A percentile compares a stretch with the other conserved stretches of the same genome.
Conservation (phyloP, 2,329 filamentous ascomycete species). For the Blastomyces emzantsi region DNA sequence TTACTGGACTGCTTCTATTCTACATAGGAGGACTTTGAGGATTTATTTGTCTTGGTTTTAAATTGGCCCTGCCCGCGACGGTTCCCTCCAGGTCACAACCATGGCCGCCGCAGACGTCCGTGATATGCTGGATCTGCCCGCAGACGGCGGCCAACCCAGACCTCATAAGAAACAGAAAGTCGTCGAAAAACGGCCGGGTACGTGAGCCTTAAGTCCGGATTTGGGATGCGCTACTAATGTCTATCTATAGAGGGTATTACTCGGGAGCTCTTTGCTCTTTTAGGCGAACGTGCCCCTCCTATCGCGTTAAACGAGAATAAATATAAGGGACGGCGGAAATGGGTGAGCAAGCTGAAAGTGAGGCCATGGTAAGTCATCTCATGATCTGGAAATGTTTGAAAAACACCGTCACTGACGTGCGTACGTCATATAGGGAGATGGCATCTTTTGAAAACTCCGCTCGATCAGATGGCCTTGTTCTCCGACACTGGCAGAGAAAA, state of each 20-base stretch:
- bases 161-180: conserved; percentile 68
- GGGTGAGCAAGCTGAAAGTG: conserved; percentile 37
- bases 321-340: conserved; percentile 44
- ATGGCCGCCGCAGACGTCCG: conserved; percentile 66
- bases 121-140: conserved; percentile 75
- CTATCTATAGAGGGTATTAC: conserved; percentile 39
- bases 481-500: conserved; percentile 75
- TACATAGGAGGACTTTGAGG: neutral
- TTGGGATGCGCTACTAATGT: conserved; percentile 10
- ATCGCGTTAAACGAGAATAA: conserved; percentile 45
- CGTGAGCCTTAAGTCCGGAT: conserved; percentile 20
- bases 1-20: neutral
- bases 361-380: conserved; percentile 36
- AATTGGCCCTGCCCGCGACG: neutral
- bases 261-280: conserved; percentile 43
- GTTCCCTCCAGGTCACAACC: neutral
- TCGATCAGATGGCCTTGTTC: conserved; percentile 58
- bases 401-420: conserved; percentile 43
- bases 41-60: neutral
- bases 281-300: conserved; percentile 44
- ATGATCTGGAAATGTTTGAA: conserved; percentile 47
- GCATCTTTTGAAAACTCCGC: conserved; percentile 68
- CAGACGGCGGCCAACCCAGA: conserved; percentile 46
- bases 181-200: conserved; percentile 49
- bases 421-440: conserved; percentile 54